These are phyloP conservation scores for Bruguiera gymnorhiza DNA, from an alignment of 345 rosid species.

Conservation along the genomic window DNA sequence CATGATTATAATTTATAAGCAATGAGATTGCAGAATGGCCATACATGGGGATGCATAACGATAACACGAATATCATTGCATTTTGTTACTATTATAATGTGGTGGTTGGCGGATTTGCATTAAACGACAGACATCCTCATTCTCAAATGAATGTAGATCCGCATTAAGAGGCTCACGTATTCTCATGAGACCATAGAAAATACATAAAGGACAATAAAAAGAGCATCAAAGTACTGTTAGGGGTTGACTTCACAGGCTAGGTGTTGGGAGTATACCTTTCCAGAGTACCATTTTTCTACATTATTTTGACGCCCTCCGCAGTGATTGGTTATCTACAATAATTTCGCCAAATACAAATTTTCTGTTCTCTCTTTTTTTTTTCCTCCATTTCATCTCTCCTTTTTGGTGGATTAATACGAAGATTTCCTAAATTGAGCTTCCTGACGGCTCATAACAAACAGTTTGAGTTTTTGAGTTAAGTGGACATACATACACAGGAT, in stretches of 20 bases:
- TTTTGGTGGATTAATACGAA: neutral
- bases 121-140: neutral
- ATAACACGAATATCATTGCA: neutral
- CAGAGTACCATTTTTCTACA: neutral
- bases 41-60: neutral
- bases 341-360: too few species aligned
- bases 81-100: slow-evolving; percentile 1
- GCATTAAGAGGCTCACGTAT: neutral
- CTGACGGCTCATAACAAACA: too few species aligned
- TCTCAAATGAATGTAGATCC: neutral
- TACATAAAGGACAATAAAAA: slow-evolving; percentile 19
- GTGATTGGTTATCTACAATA: too few species aligned
- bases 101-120: neutral
- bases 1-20: too few species aligned
- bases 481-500: neutral
- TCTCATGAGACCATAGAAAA: slow-evolving; percentile 2
- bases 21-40: too few species aligned
- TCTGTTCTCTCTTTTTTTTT: too few species aligned
- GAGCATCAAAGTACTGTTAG: slow-evolving; percentile 20
- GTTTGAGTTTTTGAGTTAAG: neutral
- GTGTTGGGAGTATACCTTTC: slow-evolving; percentile 24
- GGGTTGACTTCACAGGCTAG: slow-evolving; percentile 36
- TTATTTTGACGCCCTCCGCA: too few species aligned
- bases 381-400: neutral
- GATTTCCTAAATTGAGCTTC: neutral